Evolutionary conservation across 192 early-diverging fungal species (phyloP).

Genomic region (Entophlyctis luteolus): DNA sequence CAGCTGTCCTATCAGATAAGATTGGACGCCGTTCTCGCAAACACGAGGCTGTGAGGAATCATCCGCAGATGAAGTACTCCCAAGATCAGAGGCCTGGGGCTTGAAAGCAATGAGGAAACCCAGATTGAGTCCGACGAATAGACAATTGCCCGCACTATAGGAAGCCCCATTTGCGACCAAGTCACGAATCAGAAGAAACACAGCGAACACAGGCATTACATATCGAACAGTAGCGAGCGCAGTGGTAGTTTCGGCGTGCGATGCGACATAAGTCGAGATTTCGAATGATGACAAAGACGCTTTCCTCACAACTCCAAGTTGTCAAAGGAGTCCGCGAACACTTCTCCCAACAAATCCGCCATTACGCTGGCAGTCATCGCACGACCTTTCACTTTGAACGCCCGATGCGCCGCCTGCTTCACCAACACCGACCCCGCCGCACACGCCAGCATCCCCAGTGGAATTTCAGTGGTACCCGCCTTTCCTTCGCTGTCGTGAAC

Average conservation of each 20-base stretch:
- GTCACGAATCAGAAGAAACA: not conserved
- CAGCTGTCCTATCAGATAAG: constrained; percentile 25
- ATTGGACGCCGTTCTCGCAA: constrained; percentile 11
- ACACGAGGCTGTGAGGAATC: not conserved
- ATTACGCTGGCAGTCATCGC: constrained; percentile 62
- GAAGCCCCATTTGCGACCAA: not conserved
- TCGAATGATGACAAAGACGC: no score
- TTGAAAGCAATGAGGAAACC: not conserved
- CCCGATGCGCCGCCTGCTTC: constrained; percentile 49
- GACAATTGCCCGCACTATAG: constrained; percentile 2
- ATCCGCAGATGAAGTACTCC: not conserved
- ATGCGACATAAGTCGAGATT: no score
- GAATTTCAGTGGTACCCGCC: not conserved
- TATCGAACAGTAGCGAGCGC: constrained; percentile 10
- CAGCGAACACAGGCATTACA: not conserved
- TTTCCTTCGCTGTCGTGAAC: not conserved
- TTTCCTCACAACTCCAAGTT: no score
- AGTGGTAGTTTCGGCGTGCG: not conserved
- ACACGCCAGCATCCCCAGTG: constrained; percentile 55
- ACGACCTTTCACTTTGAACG: constrained; percentile 60
- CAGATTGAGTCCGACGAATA: constrained; percentile 14
- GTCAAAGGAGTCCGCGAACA: constrained; percentile 43
- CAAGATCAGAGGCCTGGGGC: not conserved
- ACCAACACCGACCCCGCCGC: constrained; percentile 61
- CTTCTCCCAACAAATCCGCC: constrained; percentile 53